Base-by-base conservation (phyloP, 2,329 filamentous ascomycete species). In the Fusarium camptoceras region DNA sequence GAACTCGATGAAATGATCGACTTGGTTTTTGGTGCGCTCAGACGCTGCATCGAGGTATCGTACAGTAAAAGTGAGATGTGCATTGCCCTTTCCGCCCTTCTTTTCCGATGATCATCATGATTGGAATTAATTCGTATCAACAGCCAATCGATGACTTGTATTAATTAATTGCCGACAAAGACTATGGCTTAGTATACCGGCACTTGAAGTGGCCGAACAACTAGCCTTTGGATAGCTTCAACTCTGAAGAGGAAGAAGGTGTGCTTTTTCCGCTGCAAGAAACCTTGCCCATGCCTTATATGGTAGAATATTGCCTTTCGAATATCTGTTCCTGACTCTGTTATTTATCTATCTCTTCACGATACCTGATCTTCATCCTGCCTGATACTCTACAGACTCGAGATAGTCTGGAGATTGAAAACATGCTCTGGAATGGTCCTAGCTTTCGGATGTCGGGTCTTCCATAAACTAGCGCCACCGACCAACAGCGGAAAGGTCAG, bases 401-500 rank as follows among this genome's bases (percentile, higher is more conserved):
- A 43, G 20, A 42, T 47, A 16, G 30, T 41, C 30, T 48, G 20
- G 30, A 37, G 42, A 22, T 34, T 34, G 43, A 15, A 34, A 22
- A 43, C 20, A 27, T 14, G 18, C 24, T 28, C 34, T 34, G 27
- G 30, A 63, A 63, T 72, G 62, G 51, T 37, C 50, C 55, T 74
- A 73, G 69, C 48, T 59, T 68, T 67, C 73, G 73, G 73, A 75
- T 70, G 60, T 39, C 57, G 56, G 54, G 59, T 51, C 65, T 75
- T 75, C 73, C 73, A 75, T 53, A 39, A 34, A 48, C 64, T 75
- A 75, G 73, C 72, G 72, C 57, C 37, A 22, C 51, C 50, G 50
- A 41, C 68, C 70, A 66, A 47, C 68, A 64, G 61, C 72, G 72
- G 73, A 72, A 73, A 55, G 41, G 39, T 43, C 47, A 61, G 46